These are phyloP conservation scores for Gigaspora rosea DNA, from an alignment of 192 early-diverging fungal genomes.

Conservation along the genomic window DNA sequence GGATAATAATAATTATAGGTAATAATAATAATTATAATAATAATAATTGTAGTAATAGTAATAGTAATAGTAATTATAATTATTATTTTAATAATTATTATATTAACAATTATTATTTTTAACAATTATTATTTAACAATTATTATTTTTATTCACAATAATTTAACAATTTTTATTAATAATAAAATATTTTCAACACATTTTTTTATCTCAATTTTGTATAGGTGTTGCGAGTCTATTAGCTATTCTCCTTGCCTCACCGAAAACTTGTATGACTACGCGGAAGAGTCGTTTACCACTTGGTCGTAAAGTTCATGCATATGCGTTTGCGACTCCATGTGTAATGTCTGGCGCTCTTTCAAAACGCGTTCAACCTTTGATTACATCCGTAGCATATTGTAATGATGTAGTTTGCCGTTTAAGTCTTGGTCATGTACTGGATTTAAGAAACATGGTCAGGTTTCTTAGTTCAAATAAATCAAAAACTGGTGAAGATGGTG, in stretches of 20 bases:
- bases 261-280: constrained; percentile 45
- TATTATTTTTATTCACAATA: too few species aligned
- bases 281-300: constrained; percentile 41
- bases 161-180: too few species aligned
- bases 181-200: too few species aligned
- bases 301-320: constrained; percentile 46
- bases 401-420: constrained; percentile 43
- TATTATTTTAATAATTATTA: too few species aligned
- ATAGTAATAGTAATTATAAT: too few species aligned
- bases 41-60: too few species aligned
- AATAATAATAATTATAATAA: too few species aligned
- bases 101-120: too few species aligned
- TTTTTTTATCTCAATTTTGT: not conserved
- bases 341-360: constrained; percentile 48
- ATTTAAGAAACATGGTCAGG: constrained; percentile 31
- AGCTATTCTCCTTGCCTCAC: constrained; percentile 46
- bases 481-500: constrained; percentile 3
- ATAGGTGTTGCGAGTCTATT: constrained; percentile 45
- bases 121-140: too few species aligned
- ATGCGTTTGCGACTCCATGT: constrained; percentile 49
- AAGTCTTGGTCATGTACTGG: constrained; percentile 39
- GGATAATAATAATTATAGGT: too few species aligned
- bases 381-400: constrained; percentile 44
- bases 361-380: constrained; percentile 38
- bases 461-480: constrained; percentile 10